Base-by-base conservation (phyloP, 2,329 filamentous ascomycete species). In the Exophiala sp. region DNA sequence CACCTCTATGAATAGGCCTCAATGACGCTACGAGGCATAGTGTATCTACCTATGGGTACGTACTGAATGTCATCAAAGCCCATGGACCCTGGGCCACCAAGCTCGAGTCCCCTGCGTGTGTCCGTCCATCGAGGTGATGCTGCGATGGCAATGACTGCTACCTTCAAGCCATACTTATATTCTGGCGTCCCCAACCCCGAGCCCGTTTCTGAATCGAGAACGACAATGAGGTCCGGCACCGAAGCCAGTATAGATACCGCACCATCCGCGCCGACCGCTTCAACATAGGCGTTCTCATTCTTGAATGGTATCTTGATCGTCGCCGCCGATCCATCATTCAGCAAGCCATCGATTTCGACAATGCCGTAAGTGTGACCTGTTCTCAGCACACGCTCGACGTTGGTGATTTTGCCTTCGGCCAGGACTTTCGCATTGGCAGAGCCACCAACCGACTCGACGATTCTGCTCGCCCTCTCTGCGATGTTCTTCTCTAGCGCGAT, bases 291-390 rank as follows among this genome's bases (percentile, higher is more conserved):
- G 62, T 88, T 88, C 65, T 89, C 85, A 66, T 88, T 88, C 70
- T 87, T 87, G 73, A 88, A 88, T 0, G 85, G 84, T 45, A 88
- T 84, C 64, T 81, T 84, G 65, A 87, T 69, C 7, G 65, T 71
- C 0, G 81, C 39, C 29, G 47, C 45, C 10, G 45, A 29, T 29
- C 54, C 51, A 8, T 47, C 55, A 34, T 14, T 52, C n/a, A 47
- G 54, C 69, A 47, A 78, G 62, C 82, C 80, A 10, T 82, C 82
- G 61, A 67, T 74, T 62, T 56, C 83, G 83, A 11, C 79, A 74
- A 61, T 85, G 79, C 0, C 83, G 82, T 63, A 77, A 79, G 58
- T 75, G 75, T 39, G 84, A 64, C 1, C 74, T 74, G 36, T 82
- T 71, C 65, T 82, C 0, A 77, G 75, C 3, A 71, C 70, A 0